Evolutionary conservation across 352 stramenopile genomes (phyloP).

Genomic region (Globisporangium perplexum): DNA sequence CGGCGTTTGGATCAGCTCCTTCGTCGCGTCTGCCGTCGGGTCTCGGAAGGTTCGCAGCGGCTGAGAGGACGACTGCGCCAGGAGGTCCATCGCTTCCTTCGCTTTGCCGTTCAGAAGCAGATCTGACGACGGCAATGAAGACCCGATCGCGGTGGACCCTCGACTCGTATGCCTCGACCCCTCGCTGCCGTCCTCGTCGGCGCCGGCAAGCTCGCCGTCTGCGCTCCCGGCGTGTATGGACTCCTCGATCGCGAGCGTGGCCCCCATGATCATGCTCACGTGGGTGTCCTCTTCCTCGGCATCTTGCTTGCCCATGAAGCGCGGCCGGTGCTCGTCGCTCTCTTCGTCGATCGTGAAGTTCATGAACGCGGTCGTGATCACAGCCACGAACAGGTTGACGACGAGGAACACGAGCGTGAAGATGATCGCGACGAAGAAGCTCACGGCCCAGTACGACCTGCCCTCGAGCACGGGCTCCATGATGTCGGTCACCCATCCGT

Average conservation of each 20-base stretch:
- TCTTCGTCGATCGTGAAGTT: slow-evolving; percentile 62
- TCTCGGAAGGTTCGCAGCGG: slow-evolving; percentile 50
- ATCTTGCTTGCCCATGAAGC: slow-evolving; percentile 54
- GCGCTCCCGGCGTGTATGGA: slow-evolving; percentile 15
- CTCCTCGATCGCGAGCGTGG: slow-evolving; percentile 68
- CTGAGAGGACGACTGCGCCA: slow-evolving; percentile 29
- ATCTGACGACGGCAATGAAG: slow-evolving; percentile 6
- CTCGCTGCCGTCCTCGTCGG: not conserved
- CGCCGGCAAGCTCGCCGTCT: not conserved
- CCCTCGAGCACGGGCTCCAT: slow-evolving; percentile 71
- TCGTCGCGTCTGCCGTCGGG: slow-evolving; percentile 56
- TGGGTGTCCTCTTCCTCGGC: slow-evolving; percentile 56
- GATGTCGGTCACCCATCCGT: slow-evolving; percentile 74
- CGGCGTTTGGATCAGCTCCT: slow-evolving; percentile 43
- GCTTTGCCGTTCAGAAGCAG: slow-evolving; percentile 11
- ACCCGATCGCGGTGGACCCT: not conserved
- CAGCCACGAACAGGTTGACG: slow-evolving; percentile 77
- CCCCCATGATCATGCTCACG: slow-evolving; percentile 80
- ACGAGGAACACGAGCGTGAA: slow-evolving; percentile 76
- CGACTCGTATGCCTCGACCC: slow-evolving; percentile 5
- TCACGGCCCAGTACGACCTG: slow-evolving; percentile 41
- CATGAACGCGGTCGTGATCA: slow-evolving; percentile 84
- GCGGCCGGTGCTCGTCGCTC: slow-evolving; percentile 23
- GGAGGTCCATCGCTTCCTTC: slow-evolving; percentile 14
- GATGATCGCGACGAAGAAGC: slow-evolving; percentile 73